Evolutionary conservation across 805 yeast species (phyloP).

Genomic region (Wickerhamomyces tratensis): DNA sequence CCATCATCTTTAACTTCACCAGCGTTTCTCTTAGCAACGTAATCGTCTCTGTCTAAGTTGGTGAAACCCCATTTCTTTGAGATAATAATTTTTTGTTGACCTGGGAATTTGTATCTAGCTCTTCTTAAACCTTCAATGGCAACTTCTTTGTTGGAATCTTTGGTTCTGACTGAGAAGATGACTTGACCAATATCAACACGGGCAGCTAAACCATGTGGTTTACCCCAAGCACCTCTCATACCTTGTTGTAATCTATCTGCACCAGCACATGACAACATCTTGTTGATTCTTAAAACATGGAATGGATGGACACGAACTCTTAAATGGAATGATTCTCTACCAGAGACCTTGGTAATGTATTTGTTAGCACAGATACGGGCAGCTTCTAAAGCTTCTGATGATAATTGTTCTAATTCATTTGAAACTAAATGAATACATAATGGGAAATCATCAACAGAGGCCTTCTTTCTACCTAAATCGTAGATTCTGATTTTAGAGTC

Average conservation of each 20-base stretch:
- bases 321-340: conserved; percentile 99
- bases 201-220: conserved; percentile 99
- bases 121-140: conserved; percentile 99
- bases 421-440: conserved; percentile 98
- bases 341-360: conserved; percentile 95
- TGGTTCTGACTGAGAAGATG: conserved; percentile 96
- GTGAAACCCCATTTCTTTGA: conserved; percentile 99
- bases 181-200: conserved; percentile 98
- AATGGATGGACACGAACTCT: conserved; percentile 99
- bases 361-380: conserved; percentile 99
- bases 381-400: conserved; percentile 99
- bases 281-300: conserved; percentile 99
- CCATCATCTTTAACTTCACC: conserved; percentile 99
- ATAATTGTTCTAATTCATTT: conserved; percentile 98
- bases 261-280: conserved; percentile 99
- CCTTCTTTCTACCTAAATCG: conserved; percentile 99
- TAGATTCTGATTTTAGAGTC: conserved; percentile 98
- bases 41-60: conserved; percentile 95
- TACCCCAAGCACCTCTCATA: conserved; percentile 99
- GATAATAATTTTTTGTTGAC: conserved; percentile 98
- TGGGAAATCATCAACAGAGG: conserved; percentile 98
- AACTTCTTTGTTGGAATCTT: conserved; percentile 95
- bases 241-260: conserved; percentile 99
- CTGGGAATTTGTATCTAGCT: conserved; percentile 99
- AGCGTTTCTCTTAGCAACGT: conserved; percentile 85